A percentile compares a stretch with the other conserved stretches of the same genome.
Evolutionary conservation across 2,329 filamentous ascomycete species (phyloP).

Genomic region (Xylaria sp.): DNA sequence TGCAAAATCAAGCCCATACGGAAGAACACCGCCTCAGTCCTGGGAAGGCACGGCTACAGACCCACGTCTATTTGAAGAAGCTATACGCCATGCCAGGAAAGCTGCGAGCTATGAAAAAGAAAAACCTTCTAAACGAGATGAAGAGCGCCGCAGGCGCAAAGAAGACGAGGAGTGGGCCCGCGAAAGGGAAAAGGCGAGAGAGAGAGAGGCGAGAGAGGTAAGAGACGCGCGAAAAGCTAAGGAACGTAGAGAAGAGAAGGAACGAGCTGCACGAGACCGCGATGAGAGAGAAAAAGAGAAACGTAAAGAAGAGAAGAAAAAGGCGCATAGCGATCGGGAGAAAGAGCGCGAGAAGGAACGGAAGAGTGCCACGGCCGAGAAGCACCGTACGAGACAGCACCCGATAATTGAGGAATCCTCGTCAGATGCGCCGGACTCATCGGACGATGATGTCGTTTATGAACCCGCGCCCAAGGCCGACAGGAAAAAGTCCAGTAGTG

Average conservation of each 20-base stretch:
- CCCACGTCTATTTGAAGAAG: conserved; percentile 56
- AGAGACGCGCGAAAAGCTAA: not conserved
- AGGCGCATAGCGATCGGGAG: conserved; percentile 45
- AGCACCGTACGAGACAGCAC: conserved; percentile 44
- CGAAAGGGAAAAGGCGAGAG: conserved; percentile 40
- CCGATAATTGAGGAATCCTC: conserved; percentile 42
- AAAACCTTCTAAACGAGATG: conserved; percentile 56
- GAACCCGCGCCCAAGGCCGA: conserved; percentile 41
- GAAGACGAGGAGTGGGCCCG: conserved; percentile 48
- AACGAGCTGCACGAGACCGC: conserved; percentile 39
- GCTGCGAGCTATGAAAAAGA: conserved; percentile 59
- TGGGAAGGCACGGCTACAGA: conserved; percentile 61
- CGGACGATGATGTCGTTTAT: conserved; percentile 40
- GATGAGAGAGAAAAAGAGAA: conserved; percentile 51
- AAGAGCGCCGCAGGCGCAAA: conserved; percentile 53
- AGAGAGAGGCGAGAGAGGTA: conserved; percentile 30
- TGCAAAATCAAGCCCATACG: conserved; percentile 51
- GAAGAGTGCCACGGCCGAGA: conserved; percentile 47
- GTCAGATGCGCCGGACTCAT: conserved; percentile 36
- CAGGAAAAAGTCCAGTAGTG: conserved; percentile 47
- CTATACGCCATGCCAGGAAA: conserved; percentile 57
- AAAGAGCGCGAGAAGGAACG: conserved; percentile 49
- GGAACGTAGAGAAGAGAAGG: conserved; percentile 36
- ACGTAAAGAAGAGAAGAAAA: conserved; percentile 42
- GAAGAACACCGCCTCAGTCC: conserved; percentile 54